Evolutionary conservation across 768 basidiomycete species (phyloP).

Genomic region (Naganishia vishniacii): DNA sequence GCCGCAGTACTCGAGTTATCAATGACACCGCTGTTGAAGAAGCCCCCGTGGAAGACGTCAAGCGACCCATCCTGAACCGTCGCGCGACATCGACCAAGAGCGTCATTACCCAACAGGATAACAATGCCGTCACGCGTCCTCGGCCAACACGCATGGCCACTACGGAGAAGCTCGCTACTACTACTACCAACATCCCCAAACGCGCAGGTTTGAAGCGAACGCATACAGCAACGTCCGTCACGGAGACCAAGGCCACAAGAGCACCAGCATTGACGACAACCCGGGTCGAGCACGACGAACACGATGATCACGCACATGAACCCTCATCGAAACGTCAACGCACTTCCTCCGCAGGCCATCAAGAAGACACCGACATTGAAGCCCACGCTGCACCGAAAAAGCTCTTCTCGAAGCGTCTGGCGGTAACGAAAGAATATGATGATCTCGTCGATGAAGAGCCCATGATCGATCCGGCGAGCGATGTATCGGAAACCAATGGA

Average conservation of each 20-base stretch:
- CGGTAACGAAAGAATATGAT: constrained; percentile 40
- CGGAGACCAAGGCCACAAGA: neutral
- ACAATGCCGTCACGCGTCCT: neutral
- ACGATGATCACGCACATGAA: constrained; percentile 7
- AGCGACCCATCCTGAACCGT: constrained; percentile 28
- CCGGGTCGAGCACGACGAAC: constrained; percentile 7
- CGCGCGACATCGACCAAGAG: constrained; percentile 29
- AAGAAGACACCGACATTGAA: constrained; percentile 9
- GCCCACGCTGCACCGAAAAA: neutral
- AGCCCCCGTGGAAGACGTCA: constrained; percentile 10
- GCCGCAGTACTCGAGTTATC: constrained; percentile 15
- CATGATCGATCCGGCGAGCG: constrained; percentile 35
- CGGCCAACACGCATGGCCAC: neutral
- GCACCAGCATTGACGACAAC: neutral
- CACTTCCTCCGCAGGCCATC: constrained; percentile 14
- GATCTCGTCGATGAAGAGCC: constrained; percentile 43
- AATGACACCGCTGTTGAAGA: neutral
- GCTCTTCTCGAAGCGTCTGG: neutral
- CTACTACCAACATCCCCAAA: constrained; percentile 6
- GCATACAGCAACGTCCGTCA: constrained; percentile 8
- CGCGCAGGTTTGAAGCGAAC: constrained; percentile 25
- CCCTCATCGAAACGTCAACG: constrained; percentile 26
- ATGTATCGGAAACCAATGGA: constrained; percentile 25
- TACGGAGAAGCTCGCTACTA: constrained; percentile 12
- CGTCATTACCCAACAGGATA: constrained; percentile 30